Evolutionary conservation across 495 filamentous ascomycete genomes (phyloP).

Genomic region (Hypomontagnella monticulosa): DNA sequence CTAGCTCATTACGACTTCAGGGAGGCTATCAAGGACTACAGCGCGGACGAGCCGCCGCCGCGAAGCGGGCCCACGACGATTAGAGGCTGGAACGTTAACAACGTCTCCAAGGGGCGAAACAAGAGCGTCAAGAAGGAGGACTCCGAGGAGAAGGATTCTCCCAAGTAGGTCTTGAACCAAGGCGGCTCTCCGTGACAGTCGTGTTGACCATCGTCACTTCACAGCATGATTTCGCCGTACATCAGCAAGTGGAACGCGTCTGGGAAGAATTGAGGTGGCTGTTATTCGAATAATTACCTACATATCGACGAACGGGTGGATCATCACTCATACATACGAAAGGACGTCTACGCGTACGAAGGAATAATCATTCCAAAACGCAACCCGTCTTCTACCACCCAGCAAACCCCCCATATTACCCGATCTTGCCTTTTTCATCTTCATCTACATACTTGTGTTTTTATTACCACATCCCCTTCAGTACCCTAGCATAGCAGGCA

Average conservation of each 20-base stretch:
- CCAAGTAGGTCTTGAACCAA: slow-evolving; percentile 38
- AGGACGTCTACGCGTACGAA: too few species aligned
- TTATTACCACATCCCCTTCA: background rate
- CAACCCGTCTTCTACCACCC: background rate
- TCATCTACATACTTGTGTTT: background rate
- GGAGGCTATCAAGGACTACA: slow-evolving; percentile 58
- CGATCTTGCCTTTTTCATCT: too few species aligned
- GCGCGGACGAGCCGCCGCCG: slow-evolving; percentile 55
- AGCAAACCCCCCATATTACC: background rate
- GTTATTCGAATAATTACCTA: background rate
- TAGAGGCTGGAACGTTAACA: slow-evolving; percentile 61
- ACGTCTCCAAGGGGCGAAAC: slow-evolving; percentile 45
- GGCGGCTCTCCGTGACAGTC: slow-evolving; percentile 13
- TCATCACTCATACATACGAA: background rate
- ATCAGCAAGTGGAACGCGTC: slow-evolving; percentile 45
- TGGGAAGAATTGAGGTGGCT: slow-evolving; percentile 21
- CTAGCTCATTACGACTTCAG: slow-evolving; percentile 60
- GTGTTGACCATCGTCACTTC: slow-evolving; percentile 32
- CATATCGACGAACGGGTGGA: slow-evolving; percentile 4
- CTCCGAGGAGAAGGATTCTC: slow-evolving; percentile 45
- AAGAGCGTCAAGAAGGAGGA: slow-evolving; percentile 43
- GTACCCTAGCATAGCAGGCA: slow-evolving; percentile 15
- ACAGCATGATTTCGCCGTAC: slow-evolving; percentile 41
- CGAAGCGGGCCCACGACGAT: slow-evolving; percentile 57
- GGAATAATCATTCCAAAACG: background rate